Evolutionary conservation across 345 rosid species (phyloP), one percentile per base, ranked within the genome.

Genomic region (Hibiscus mutabilis): DNA sequence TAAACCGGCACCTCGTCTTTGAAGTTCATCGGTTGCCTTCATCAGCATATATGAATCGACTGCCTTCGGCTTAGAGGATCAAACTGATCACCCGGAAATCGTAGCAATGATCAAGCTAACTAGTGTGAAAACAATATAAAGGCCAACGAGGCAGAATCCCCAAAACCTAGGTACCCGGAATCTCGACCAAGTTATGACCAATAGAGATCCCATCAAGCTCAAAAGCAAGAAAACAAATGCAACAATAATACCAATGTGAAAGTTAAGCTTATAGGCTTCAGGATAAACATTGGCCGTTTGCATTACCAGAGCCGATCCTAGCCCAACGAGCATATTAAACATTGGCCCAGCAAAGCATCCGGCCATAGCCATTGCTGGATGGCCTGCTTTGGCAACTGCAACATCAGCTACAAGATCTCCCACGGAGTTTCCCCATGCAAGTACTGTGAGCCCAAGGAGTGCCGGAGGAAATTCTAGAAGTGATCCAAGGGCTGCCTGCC

Each of bases 351-450:
- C 97, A 56, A 95, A 95, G 81, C 99, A 95, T 31, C 99, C 97
- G n/a, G 99, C 97, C 97, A 95, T 95, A 16, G 99, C 99, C 99
- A 95, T 91, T 33, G 92, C 91, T 51, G 99, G 99, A 70, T 93
- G 89, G 31, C 99, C 99, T 0, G 99, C 97, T 84, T 86, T 95
- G 68, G 99, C 99, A 24, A 95, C 89, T 4, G 99, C 97, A 11
- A 95, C 96, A 35, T 95, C 97, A 9, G 97, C 96, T 55, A 91
- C 99, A 60, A 95, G 97, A 75, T 95, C 99, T 21, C 97, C 99
- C 22, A 92, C 97, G 0, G 97, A 92, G 80, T 95, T 95, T 65
- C 99, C 97, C 99, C 99, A 95, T 42, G 99, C 97, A 59, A 92
- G 97, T 46, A 92, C 92, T 0, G 97, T 95, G 35, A 95, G 84